phyloP scores from a whole-genome alignment of 2,329 filamentous ascomycete genomes.

The Fusarium sp. region DNA sequence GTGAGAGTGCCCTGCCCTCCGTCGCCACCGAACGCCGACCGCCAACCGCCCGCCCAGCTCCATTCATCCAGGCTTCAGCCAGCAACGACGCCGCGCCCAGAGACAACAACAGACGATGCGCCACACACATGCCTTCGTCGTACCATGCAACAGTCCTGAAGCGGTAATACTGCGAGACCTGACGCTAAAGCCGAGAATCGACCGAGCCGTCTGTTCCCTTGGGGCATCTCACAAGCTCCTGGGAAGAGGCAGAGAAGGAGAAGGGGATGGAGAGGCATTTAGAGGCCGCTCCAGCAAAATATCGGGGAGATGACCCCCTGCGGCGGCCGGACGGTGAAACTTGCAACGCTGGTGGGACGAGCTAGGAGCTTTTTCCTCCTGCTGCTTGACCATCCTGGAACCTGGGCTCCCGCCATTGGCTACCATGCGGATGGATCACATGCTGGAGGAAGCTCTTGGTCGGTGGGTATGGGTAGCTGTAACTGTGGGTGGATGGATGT shows the following conservation, averaged over 20 bases:
- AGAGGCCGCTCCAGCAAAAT: background rate
- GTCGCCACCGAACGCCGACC: background rate
- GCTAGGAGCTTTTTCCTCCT: background rate
- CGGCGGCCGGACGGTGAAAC: constrained; percentile 1
- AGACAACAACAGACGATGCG: constrained; percentile 25
- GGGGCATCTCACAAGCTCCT: constrained; percentile 17
- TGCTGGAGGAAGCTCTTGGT: constrained; percentile 23
- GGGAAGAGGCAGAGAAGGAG: background rate
- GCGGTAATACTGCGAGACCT: constrained; percentile 32
- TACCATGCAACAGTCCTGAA: constrained; percentile 42
- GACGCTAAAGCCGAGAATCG: constrained; percentile 32
- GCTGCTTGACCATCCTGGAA: constrained; percentile 16
- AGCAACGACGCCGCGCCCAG: background rate
- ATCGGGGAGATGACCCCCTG: constrained; percentile 7
- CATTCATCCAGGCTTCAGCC: constrained; percentile 7
- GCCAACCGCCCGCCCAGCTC: constrained; percentile 4
- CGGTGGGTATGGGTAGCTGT: constrained; percentile 17
- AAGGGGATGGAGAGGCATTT: background rate
- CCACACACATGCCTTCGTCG: constrained; percentile 35
- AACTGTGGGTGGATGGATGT: background rate
- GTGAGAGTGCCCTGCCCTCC: background rate
- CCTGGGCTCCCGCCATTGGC: constrained; percentile 33
- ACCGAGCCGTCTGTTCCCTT: constrained; percentile 19
- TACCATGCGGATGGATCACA: constrained; percentile 43
- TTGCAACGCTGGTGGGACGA: constrained; percentile 18